Conservation (phyloP, 139 green algal species). For the Chlorella vulgaris region DNA sequence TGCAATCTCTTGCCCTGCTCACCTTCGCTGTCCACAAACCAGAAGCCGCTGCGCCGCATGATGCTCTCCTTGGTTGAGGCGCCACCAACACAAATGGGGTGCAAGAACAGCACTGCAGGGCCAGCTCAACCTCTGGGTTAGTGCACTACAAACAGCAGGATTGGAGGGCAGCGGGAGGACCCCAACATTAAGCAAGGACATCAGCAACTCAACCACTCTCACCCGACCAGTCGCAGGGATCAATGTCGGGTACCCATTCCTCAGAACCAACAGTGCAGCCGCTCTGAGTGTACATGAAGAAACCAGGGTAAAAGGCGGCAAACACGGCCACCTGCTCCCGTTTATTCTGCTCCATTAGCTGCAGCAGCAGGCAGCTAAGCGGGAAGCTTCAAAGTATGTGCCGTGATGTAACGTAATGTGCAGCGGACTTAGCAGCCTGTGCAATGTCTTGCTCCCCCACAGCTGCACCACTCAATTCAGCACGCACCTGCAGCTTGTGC, state of each 20-base stretch:
- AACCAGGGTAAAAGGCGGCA: background rate
- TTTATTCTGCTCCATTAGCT: background rate
- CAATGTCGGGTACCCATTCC: conserved; percentile 1
- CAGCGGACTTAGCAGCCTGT: too few relatives aligned
- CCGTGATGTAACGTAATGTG: too few relatives aligned
- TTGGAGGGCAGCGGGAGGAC: too few relatives aligned
- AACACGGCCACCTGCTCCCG: conserved; percentile 4
- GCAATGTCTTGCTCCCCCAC: too few relatives aligned
- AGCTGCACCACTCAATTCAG: too few relatives aligned
- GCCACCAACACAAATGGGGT: conserved; percentile 8
- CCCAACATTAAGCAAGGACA: too few relatives aligned
- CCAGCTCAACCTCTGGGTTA: too few relatives aligned
- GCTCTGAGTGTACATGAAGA: background rate
- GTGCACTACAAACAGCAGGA: too few relatives aligned
- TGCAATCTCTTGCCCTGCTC: background rate
- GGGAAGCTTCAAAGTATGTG: background rate
- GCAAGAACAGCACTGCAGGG: conserved; percentile 14
- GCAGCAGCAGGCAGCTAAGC: background rate
- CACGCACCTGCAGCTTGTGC: conserved; percentile 8
- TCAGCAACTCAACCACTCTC: too few relatives aligned
- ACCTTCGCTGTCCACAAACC: conserved; percentile 18
- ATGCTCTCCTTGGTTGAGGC: background rate
- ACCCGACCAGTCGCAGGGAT: conserved; percentile 20
- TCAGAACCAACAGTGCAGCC: conserved; percentile 8
- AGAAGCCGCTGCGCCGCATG: background rate